Base-by-base conservation (phyloP, 1,284 basidiomycete species). In the Sanghuangporus sanghuang region DNA sequence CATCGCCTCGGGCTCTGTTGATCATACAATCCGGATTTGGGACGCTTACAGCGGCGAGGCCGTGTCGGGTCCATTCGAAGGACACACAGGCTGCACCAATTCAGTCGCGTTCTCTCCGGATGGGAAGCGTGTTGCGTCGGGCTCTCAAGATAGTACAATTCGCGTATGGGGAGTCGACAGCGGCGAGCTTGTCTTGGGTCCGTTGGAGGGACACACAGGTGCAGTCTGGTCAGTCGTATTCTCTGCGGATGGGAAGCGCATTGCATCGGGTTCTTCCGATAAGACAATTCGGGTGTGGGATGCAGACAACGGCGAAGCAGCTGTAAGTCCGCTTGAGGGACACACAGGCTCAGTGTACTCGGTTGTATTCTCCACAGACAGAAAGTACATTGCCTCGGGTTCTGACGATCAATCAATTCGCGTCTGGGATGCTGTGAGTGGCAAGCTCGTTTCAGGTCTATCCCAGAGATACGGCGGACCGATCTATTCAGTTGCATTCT, bases 131-230 rank as follows among this genome's bases (percentile, higher is more conserved):
- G 23, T 66, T 4, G 64, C 56, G 2, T 63, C 61, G 3, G 61
- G 55, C 12, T 62, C 55, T 16, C 6, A 23, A 3, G 39, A 63
- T 57, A 6, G 46, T 7, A 53, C 54, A 8, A 52, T 66, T 36
- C 57, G 62, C 32, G 38, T 59, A 6, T 66, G 64, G 64, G 57
- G 46, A 39, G 21, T n/a, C 3, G 49, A 54, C 11, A 35, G 27
- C n/a, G 36, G 35, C 16, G 21, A 46, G 8, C 44, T 18, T 7
- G 16, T 46, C 16, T 16, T 18, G 16, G 8, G 3, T n/a, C 44
- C 44, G 16, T 46, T 46, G 7, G 7, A 46, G 44, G 44, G 44
- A 12, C 44, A 46, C 44, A 46, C 16, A 12, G 21, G 16, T n/a
- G 1, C 1, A 1, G 16, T 46, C 16, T 7, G 7, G 9, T 46